These are phyloP conservation scores for Erysiphe pulchra DNA, from an alignment of 2,329 filamentous ascomycete species.

Conservation along the genomic window DNA sequence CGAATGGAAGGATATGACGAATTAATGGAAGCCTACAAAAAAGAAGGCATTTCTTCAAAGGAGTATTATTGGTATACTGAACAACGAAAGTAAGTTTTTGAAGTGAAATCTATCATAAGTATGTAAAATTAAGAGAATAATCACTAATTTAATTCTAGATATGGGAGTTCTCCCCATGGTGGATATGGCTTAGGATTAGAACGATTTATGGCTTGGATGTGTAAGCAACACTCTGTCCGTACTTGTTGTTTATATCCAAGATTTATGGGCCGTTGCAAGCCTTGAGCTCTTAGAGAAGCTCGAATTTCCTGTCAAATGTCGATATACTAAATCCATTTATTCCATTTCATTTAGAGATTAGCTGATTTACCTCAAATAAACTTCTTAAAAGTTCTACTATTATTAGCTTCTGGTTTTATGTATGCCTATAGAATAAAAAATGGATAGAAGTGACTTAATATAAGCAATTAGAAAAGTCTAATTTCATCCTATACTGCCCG, in stretches of 20 bases:
- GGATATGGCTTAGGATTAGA: constrained; percentile 79
- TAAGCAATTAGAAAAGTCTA: too few species aligned
- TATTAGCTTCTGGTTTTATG: too few species aligned
- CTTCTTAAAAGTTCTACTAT: too few species aligned
- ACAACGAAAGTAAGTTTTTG: constrained; percentile 53
- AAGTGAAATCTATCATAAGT: background rate
- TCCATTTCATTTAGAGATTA: too few species aligned
- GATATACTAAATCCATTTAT: too few species aligned
- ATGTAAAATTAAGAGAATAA: background rate
- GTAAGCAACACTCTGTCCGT: constrained; percentile 36
- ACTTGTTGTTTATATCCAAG: constrained; percentile 52
- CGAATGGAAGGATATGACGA: constrained; percentile 82
- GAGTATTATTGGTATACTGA: constrained; percentile 96
- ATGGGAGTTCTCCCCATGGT: constrained; percentile 63
- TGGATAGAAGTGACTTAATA: too few species aligned
- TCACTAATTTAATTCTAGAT: constrained; percentile 22
- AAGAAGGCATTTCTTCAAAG: constrained; percentile 59
- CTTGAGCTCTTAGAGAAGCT: constrained; percentile 17
- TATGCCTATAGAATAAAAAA: too few species aligned
- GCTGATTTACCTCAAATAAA: too few species aligned
- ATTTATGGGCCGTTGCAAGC: constrained; percentile 61
- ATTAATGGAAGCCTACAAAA: constrained; percentile 66
- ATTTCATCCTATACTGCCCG: too few species aligned
- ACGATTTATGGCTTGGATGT: constrained; percentile 40
- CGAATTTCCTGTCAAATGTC: too few species aligned